Evolutionary conservation across 2,329 filamentous ascomycete genomes (phyloP).

Genomic region (Fusarium virguliforme): DNA sequence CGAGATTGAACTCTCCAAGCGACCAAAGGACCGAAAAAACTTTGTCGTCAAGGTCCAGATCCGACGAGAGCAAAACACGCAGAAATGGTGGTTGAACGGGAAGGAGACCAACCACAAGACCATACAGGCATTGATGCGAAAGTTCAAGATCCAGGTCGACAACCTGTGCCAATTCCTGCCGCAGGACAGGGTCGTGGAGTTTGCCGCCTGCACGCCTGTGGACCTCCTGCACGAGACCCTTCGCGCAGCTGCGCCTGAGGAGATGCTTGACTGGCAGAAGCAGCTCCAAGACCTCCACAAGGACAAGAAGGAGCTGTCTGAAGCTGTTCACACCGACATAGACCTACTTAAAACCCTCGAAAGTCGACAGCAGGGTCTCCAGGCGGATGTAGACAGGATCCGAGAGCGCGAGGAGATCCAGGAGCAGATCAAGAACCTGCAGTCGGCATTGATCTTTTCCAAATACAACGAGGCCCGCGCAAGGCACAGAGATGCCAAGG

Average conservation of each 20-base stretch:
- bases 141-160: conserved; percentile 93
- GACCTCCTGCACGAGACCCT: conserved; percentile 89
- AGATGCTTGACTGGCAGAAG: conserved; percentile 86
- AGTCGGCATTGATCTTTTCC: conserved; percentile 76
- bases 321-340: conserved; percentile 70
- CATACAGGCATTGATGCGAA: conserved; percentile 77
- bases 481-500: conserved; percentile 68
- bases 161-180: conserved; percentile 98
- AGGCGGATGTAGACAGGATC: conserved; percentile 87
- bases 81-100: conserved; percentile 84
- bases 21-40: conserved; percentile 74
- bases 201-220: conserved; percentile 85
- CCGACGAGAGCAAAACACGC: conserved; percentile 84
- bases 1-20: conserved; percentile 89
- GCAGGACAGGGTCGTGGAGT: conserved; percentile 95
- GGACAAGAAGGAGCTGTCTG: conserved; percentile 75
- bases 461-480: conserved; percentile 72
- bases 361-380: conserved; percentile 80
- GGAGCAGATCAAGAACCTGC: conserved; percentile 75
- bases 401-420: conserved; percentile 81
- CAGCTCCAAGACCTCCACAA: conserved; percentile 80
- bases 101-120: conserved; percentile 73
- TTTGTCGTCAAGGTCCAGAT: conserved; percentile 83
- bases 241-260: conserved; percentile 85
- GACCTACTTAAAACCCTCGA: conserved; percentile 79